Percentiles rank a stretch among this genome's conserved stretches.
These are phyloP conservation scores for Leccinum ponderosum DNA, from an alignment of 1,284 basidiomycete genomes.

Conservation along the genomic window DNA sequence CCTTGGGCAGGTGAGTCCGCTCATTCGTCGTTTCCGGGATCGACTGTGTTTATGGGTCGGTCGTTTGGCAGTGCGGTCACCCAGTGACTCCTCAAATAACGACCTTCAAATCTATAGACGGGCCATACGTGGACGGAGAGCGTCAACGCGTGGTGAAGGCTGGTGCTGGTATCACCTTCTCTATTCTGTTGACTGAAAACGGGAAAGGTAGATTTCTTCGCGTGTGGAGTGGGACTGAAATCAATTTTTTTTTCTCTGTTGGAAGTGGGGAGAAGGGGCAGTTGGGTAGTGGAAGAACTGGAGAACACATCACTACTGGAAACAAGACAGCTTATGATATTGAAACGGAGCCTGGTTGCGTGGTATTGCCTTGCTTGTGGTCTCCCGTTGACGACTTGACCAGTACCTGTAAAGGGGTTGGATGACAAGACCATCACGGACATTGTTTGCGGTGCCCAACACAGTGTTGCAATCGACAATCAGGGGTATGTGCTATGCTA, in stretches of 20 bases:
- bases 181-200: slow-evolving; percentile 74
- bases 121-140: slow-evolving; percentile 51
- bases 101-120: slow-evolving; percentile 64
- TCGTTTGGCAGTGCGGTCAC: slow-evolving; percentile 56
- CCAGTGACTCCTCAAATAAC: slow-evolving; percentile 60
- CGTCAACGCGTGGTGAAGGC: slow-evolving; percentile 71
- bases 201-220: slow-evolving; percentile 61
- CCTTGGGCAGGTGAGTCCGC: slow-evolving; percentile 69
- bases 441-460: slow-evolving; percentile 86
- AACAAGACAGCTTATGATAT: slow-evolving; percentile 84
- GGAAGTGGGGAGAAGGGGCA: slow-evolving; percentile 95
- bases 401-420: slow-evolving; percentile 72
- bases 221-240: slow-evolving; percentile 5
- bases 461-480: slow-evolving; percentile 80
- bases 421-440: slow-evolving; percentile 76
- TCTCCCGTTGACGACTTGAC: slow-evolving; percentile 10
- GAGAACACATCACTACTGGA: slow-evolving; percentile 83
- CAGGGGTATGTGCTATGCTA: slow-evolving; percentile 51
- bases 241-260: slow-evolving; percentile 46
- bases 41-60: slow-evolving; percentile 16
- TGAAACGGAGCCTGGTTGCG: slow-evolving; percentile 70
- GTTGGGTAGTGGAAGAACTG: slow-evolving; percentile 87
- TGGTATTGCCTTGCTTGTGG: slow-evolving; percentile 5
- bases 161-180: slow-evolving; percentile 83
- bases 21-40: background rate